Evolutionary conservation across 371 early-diverging fungal species (phyloP), one percentile per base, ranked within the genome.

Genomic region (Syncephalastrum contaminatum): DNA sequence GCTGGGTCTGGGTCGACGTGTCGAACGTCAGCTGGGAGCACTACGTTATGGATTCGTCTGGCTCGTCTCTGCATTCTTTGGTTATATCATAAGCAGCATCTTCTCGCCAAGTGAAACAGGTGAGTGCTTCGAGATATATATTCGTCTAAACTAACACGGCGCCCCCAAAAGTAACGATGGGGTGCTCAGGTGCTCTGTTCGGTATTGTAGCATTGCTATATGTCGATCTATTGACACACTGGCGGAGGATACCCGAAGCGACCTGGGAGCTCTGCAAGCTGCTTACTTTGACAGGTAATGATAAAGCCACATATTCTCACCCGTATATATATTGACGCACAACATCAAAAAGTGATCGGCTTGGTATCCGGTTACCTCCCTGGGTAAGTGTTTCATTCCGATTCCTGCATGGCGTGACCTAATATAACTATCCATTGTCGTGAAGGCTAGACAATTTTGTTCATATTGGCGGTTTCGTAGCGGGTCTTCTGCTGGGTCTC

Each of bases 151-250:
- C n/a, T n/a, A n/a, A n/a, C 12, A 19, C 16, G n/a, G 21, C 19
- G 20, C 22, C 25, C 16, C 24, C 39, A 46, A 51, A 61, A 77
- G 82, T 81, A 7, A 83, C 85, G 5, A 84, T 91, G 53, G 94
- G 94, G 3, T 83, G 81, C 45, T 89, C 89, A 19, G 91, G 92
- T 8, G 77, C 91, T 4, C 62, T 92, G 6, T 91, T 87, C 69
- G 93, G 80, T 16, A 56, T 92, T 25, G 64, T 89, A 43, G 90
- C 87, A 1, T 81, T 83, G 48, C 67, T 88, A 6, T 63, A 90
- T 14, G 65, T 92, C 39, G 91, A 94, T 55, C 66, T 90, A 8
- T 10, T 91, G n/a, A 77, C 82, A 49, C 82, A 88, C 70, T 93
- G 93, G 92, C 65, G 65, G 6, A 49, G 81, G 5, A 70, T 90